A percentile compares a stretch with the other conserved stretches of the same genome.
These are phyloP conservation scores for Xylaria sp. DNA, from an alignment of 2,329 filamentous ascomycete genomes.

Conservation along the genomic window DNA sequence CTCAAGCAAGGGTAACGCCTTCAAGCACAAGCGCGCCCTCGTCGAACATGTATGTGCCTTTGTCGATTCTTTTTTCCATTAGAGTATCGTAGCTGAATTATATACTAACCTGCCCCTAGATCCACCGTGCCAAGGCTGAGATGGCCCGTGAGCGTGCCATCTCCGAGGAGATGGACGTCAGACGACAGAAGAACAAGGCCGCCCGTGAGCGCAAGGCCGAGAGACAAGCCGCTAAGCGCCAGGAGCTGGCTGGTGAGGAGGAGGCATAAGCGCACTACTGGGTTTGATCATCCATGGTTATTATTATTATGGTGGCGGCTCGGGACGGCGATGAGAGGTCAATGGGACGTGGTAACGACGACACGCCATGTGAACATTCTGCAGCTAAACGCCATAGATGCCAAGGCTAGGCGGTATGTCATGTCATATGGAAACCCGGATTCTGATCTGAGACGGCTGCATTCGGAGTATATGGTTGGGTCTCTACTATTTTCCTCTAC, in stretches of 20 bases:
- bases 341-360: slow-evolving; percentile 36
- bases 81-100: neutral
- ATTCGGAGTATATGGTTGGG: slow-evolving; percentile 57
- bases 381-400: slow-evolving; percentile 36
- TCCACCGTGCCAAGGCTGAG: slow-evolving; percentile 99
- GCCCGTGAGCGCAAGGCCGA: slow-evolving; percentile 98
- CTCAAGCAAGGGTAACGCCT: slow-evolving; percentile 99
- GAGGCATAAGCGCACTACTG: slow-evolving; percentile 49
- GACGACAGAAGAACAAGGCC: slow-evolving; percentile 99
- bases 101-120: slow-evolving; percentile 61
- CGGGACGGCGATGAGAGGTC: neutral
- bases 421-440: slow-evolving; percentile 39
- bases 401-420: slow-evolving; percentile 37
- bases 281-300: slow-evolving; percentile 1
- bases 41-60: slow-evolving; percentile 93
- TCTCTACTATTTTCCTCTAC: slow-evolving; percentile 48
- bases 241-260: slow-evolving; percentile 78
- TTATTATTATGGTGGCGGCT: neutral
- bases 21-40: slow-evolving; percentile 99
- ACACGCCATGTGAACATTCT: slow-evolving; percentile 39
- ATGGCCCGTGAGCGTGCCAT: slow-evolving; percentile 93
- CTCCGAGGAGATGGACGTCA: slow-evolving; percentile 99
- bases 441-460: slow-evolving; percentile 44
- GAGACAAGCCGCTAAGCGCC: slow-evolving; percentile 89
- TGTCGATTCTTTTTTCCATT: neutral